Evolutionary conservation across 2,329 filamentous ascomycete genomes (phyloP), one percentile per base, ranked within the genome.

Genomic region (Botrytis galanthina): DNA sequence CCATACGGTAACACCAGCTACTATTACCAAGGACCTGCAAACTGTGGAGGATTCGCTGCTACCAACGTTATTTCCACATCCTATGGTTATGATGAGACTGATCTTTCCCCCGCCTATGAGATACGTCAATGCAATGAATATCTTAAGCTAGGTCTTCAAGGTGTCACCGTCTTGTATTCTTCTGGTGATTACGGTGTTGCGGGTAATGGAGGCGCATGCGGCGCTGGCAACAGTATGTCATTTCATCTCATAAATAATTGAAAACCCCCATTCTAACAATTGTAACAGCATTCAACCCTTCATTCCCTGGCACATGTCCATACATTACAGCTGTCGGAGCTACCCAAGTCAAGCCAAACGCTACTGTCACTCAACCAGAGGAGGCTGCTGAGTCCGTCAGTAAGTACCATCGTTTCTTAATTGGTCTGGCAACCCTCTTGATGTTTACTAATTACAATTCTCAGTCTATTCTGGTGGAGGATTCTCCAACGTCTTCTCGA

Each of bases 401-500:
- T 72, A 59, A 67, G 70, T 72, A 44, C 26, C 9, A 16, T 35
- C 8, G 20, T 26, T 29, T 32, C 35, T 57, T 20, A 22, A 16
- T 29, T 46, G 14, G 9, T 10, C 72, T 71, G 10, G 74, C 73
- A 42, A 7, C 22, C 22, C 1, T 69, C 16, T 42, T 20, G 4
- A 74, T 70, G 42, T 78, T 78, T 18, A 80, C 83, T 1, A 84
- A 86, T 75, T 80, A 82, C 39, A 26, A 20, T 12, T 9, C 6
- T 54, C 9, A 83, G 88, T 97, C 80, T 94, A 94, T 84, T 91
- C 88, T n/a, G 90, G 91, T 22, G 84, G 90, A 74, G 92, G 95
- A 80, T 96, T 95, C 80, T 89, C 90, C 32, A 84, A 77, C 85
- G 86, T 80, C 77, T 86, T 62, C 85, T 85, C 5, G 1, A 77